Evolutionary conservation across 2,329 filamentous ascomycete genomes (phyloP).

Genomic region (Colletotrichum musicola): DNA sequence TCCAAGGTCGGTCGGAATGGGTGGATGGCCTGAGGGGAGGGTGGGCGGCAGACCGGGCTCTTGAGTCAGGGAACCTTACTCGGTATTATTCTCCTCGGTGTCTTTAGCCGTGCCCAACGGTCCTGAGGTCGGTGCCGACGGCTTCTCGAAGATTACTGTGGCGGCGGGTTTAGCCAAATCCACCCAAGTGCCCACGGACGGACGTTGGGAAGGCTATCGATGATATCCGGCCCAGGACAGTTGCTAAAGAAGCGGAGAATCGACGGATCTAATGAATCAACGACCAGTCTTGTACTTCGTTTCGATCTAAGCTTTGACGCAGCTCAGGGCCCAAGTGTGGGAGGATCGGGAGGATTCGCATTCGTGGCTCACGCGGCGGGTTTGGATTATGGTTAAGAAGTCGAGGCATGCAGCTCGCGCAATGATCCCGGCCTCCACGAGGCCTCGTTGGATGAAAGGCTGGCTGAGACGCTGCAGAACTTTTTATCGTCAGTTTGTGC

Average conservation of each 20-base stretch:
- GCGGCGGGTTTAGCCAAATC: neutral
- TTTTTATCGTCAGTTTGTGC: conserved; percentile 3
- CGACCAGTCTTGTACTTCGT: neutral
- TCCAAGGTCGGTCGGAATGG: neutral
- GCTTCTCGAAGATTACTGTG: conserved; percentile 9
- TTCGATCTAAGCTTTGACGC: conserved; percentile 5
- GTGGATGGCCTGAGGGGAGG: neutral
- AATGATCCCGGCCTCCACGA: conserved; percentile 10
- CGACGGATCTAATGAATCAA: neutral
- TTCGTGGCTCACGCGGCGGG: conserved; percentile 2
- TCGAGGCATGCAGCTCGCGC: neutral
- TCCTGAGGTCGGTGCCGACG: too few species aligned
- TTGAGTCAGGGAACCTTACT: conserved; percentile 9
- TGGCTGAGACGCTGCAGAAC: conserved; percentile 3
- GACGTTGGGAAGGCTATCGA: neutral
- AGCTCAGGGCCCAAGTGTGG: neutral
- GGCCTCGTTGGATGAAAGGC: conserved; percentile 2
- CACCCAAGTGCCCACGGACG: neutral
- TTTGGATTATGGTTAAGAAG: conserved; percentile 9
- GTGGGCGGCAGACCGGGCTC: conserved; percentile 5
- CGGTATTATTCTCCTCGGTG: neutral
- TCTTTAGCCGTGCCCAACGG: too few species aligned
- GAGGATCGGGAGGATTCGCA: neutral
- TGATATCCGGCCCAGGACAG: neutral
- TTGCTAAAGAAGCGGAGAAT: neutral